Percentiles rank a stretch among this genome's conserved stretches.
Evolutionary conservation across 176 grass and related monocot genomes (phyloP).

Genomic region (Aegilops speltoides): DNA sequence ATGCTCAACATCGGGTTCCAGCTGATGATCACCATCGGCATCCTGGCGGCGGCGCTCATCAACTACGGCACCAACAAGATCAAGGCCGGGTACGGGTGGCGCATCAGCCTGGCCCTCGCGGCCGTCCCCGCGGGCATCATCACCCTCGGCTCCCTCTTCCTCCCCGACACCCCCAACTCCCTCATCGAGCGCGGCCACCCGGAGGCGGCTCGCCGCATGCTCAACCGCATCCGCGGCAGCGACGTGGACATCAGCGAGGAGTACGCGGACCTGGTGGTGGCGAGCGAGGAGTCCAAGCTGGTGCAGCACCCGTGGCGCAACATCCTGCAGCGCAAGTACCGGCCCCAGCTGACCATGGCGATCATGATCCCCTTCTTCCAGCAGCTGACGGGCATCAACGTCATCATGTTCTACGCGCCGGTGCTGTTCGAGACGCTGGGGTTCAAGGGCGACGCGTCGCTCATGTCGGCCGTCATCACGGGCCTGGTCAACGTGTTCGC

Average conservation of each 20-base stretch:
- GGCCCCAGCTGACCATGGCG: constrained; percentile 61
- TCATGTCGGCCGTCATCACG: constrained; percentile 72
- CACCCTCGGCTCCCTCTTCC: constrained; percentile 74
- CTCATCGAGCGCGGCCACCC: constrained; percentile 80
- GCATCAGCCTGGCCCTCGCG: constrained; percentile 78
- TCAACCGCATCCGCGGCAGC: constrained; percentile 44
- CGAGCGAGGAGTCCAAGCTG: constrained; percentile 48
- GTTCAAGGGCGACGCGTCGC: constrained; percentile 55
- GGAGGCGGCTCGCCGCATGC: constrained; percentile 44
- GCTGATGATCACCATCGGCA: constrained; percentile 97
- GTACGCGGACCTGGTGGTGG: constrained; percentile 57
- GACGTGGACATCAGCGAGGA: constrained; percentile 48
- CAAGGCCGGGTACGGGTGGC: constrained; percentile 81
- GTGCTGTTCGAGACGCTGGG: constrained; percentile 70
- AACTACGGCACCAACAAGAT: constrained; percentile 92
- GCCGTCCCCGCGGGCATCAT: constrained; percentile 89
- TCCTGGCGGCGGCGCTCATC: constrained; percentile 77
- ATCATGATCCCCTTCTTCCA: constrained; percentile 68
- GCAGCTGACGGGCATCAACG: constrained; percentile 76
- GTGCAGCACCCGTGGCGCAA: constrained; percentile 57
- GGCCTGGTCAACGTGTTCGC: constrained; percentile 67
- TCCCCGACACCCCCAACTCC: constrained; percentile 97
- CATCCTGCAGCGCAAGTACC: constrained; percentile 52
- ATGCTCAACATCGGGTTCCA: constrained; percentile 99
- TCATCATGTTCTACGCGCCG: constrained; percentile 76